These are phyloP conservation scores for Cyphellophora europaea DNA, from an alignment of 2,329 filamentous ascomycete species.

Conservation along the genomic window DNA sequence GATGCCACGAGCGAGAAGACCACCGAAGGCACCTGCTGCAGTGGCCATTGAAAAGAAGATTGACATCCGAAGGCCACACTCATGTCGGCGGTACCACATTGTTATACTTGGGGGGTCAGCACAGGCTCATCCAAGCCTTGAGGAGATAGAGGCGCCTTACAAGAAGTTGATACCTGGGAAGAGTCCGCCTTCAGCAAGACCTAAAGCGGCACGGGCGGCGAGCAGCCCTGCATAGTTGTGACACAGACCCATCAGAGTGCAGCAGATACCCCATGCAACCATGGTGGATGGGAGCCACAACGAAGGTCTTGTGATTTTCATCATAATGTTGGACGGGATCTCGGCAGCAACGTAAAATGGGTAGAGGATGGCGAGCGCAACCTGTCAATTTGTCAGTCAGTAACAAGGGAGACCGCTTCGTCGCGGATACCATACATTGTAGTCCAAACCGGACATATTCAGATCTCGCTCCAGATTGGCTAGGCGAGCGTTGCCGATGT, in stretches of 20 bases:
- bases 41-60: slow-evolving; percentile 15
- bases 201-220: slow-evolving; percentile 27
- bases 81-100: slow-evolving; percentile 30
- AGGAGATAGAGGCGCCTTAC: too few species aligned
- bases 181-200: slow-evolving; percentile 26
- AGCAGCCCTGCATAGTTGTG: slow-evolving; percentile 17
- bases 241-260: slow-evolving; percentile 41
- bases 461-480: slow-evolving; percentile 21
- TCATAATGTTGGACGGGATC: slow-evolving; percentile 32
- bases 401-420: neutral
- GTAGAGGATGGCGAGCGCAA: slow-evolving; percentile 59
- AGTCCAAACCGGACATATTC: slow-evolving; percentile 15
- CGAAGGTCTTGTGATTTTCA: slow-evolving; percentile 26
- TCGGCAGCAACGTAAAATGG: slow-evolving; percentile 42
- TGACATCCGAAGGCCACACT: slow-evolving; percentile 28
- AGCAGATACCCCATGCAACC: slow-evolving; percentile 37
- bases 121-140: too few species aligned
- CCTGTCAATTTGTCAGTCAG: neutral
- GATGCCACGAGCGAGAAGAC: slow-evolving; percentile 24
- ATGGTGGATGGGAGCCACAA: slow-evolving; percentile 12
- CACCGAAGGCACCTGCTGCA: slow-evolving; percentile 12
- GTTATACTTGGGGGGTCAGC: too few species aligned
- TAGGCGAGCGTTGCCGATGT: slow-evolving; percentile 27
- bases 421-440: slow-evolving; percentile 5
- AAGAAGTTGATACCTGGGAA: slow-evolving; percentile 38